These are phyloP conservation scores for Kodamaea fungicola DNA, from an alignment of 1,139 yeast species.

Conservation along the genomic window DNA sequence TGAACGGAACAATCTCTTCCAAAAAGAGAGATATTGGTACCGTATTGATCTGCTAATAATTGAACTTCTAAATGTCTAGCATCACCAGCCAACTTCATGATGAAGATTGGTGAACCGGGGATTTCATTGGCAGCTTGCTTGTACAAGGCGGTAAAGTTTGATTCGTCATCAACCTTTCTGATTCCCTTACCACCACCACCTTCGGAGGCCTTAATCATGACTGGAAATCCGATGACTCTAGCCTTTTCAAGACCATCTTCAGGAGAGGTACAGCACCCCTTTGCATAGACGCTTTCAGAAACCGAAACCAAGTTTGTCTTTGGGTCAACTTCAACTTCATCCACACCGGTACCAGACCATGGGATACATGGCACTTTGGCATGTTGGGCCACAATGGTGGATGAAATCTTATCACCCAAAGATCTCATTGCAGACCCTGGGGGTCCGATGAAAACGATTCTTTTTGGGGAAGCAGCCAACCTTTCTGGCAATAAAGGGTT, in stretches of 20 bases:
- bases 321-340: conserved; percentile 66
- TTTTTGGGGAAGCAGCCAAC: conserved; percentile 86
- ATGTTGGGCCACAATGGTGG: conserved; percentile 97
- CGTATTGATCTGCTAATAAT: conserved; percentile 91
- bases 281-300: conserved; percentile 70
- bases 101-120: conserved; percentile 94
- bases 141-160: conserved; percentile 65
- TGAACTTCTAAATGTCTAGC: conserved; percentile 97
- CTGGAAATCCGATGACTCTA: conserved; percentile 85
- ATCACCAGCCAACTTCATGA: conserved; percentile 91
- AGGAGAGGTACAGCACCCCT: conserved; percentile 84
- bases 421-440: conserved; percentile 99
- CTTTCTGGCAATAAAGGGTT: conserved; percentile 92
- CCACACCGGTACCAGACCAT: conserved; percentile 98
- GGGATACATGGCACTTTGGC: conserved; percentile 98
- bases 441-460: conserved; percentile 91
- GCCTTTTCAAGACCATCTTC: conserved; percentile 89
- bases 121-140: conserved; percentile 92
- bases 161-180: conserved; percentile 81
- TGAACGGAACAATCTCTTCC: conserved; percentile 98
- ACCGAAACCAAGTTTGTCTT: conserved; percentile 82
- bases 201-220: conserved; percentile 95
- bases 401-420: conserved; percentile 95
- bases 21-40: conserved; percentile 87
- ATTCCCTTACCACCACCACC: conserved; percentile 99